A percentile compares a stretch with the other conserved stretches of the same genome.
These are phyloP conservation scores for Acanthamoeba lenticulata DNA, from an alignment of 208 protist genomes.

Conservation along the genomic window DNA sequence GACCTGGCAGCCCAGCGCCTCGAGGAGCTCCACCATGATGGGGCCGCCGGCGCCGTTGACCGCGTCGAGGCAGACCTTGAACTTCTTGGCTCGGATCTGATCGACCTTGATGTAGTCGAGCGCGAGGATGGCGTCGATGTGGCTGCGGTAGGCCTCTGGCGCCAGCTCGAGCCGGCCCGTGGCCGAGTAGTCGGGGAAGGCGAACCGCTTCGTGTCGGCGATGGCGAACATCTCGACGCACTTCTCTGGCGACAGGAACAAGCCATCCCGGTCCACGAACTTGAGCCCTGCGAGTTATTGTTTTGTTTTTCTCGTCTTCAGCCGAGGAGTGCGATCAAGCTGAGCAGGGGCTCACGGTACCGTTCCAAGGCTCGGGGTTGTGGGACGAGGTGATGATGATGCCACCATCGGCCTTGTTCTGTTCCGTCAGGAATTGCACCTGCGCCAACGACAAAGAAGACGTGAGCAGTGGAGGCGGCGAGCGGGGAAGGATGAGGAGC, in stretches of 20 bases:
- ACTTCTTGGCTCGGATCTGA: slow-evolving; percentile 71
- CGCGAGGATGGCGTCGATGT: slow-evolving; percentile 77
- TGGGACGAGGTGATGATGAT: slow-evolving; percentile 87
- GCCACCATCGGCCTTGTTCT: slow-evolving; percentile 74
- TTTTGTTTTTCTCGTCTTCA: not conserved
- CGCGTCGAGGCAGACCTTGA: slow-evolving; percentile 82
- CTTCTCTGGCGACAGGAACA: slow-evolving; percentile 82
- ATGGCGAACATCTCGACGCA: slow-evolving; percentile 77
- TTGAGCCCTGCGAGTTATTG: slow-evolving; percentile 76
- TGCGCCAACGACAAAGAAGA: too few relatives aligned
- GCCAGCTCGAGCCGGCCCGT: not conserved
- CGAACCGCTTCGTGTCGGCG: slow-evolving; percentile 68
- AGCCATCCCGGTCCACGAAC: slow-evolving; percentile 86
- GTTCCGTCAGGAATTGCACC: slow-evolving; percentile 83
- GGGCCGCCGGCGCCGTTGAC: slow-evolving; percentile 85
- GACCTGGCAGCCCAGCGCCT: slow-evolving; percentile 75
- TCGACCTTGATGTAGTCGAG: slow-evolving; percentile 77
- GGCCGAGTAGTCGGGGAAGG: slow-evolving; percentile 18
- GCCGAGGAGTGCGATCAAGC: too few relatives aligned
- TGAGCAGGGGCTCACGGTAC: not conserved
- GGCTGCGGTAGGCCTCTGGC: slow-evolving; percentile 47
- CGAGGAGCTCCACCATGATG: slow-evolving; percentile 78
- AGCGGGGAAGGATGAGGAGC: not conserved
- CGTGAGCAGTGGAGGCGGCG: not conserved
- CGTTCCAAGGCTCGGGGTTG: slow-evolving; percentile 86